Evolutionary conservation across 2,329 filamentous ascomycete genomes (phyloP).

Genomic region (Curvularia sp.): DNA sequence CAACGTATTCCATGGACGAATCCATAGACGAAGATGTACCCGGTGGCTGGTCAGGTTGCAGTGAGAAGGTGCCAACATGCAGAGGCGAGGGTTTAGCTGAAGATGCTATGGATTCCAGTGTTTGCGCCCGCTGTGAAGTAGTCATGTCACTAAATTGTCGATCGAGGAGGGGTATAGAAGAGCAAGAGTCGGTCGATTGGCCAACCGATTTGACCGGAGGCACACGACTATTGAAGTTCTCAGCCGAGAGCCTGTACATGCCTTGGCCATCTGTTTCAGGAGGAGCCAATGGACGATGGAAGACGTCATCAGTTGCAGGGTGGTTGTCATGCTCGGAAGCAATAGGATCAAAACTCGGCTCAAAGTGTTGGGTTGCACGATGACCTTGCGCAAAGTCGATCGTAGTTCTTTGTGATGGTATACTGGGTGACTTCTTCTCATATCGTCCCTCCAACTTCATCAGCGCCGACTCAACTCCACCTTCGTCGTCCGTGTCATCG

Average conservation of each 20-base stretch:
- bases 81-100: constrained; percentile 51
- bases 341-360: constrained; percentile 26
- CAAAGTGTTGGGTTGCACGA: constrained; percentile 28
- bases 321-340: constrained; percentile 30
- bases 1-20: constrained; percentile 60
- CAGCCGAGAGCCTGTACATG: constrained; percentile 44
- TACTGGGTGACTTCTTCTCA: constrained; percentile 57
- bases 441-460: constrained; percentile 91
- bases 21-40: constrained; percentile 49
- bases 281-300: constrained; percentile 32
- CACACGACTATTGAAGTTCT: constrained; percentile 39
- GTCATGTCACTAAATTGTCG: constrained; percentile 59
- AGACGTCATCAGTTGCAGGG: constrained; percentile 34
- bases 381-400: constrained; percentile 33
- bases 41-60: constrained; percentile 23
- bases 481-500: constrained; percentile 77
- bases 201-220: constrained; percentile 52
- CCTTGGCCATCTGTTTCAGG: constrained; percentile 37
- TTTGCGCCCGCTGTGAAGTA: constrained; percentile 27
- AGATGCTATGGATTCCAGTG: constrained; percentile 57
- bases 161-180: constrained; percentile 78
- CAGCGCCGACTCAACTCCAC: constrained; percentile 90
- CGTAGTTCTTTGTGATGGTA: constrained; percentile 30
- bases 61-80: constrained; percentile 29
- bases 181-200: constrained; percentile 76